Conservation (phyloP, 1,139 yeast species). For the Geotrichum aggregatum region DNA sequence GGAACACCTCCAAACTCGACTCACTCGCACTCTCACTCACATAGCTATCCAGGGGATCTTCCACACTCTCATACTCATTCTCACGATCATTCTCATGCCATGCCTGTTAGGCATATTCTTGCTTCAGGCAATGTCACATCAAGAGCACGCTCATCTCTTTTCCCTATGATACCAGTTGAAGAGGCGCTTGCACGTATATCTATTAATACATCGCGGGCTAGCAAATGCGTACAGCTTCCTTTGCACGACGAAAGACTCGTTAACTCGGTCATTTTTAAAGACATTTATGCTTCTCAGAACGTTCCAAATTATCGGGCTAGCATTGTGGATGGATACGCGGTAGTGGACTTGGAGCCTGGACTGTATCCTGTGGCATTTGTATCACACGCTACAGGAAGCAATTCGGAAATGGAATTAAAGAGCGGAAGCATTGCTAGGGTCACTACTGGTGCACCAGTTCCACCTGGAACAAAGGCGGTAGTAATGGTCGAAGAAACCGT, state of each 20-base stretch:
- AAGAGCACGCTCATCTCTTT: constrained; percentile 47
- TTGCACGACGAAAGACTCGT: constrained; percentile 24
- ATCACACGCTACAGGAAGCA: constrained; percentile 43
- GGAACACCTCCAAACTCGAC: constrained; percentile 19
- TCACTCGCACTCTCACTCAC: constrained; percentile 23
- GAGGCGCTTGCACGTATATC: constrained; percentile 37
- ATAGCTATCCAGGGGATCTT: constrained; percentile 27
- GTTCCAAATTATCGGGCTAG: constrained; percentile 50
- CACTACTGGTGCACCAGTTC: constrained; percentile 54
- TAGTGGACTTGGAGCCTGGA: constrained; percentile 46
- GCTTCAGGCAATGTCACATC: constrained; percentile 33
- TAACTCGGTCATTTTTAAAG: constrained; percentile 43
- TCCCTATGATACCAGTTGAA: constrained; percentile 43
- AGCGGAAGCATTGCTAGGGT: constrained; percentile 43
- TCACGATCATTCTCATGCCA: constrained; percentile 21
- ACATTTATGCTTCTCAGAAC: constrained; percentile 38
- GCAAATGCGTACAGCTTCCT: not conserved
- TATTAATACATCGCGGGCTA: constrained; percentile 25
- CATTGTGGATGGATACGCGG: constrained; percentile 54
- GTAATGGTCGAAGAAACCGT: constrained; percentile 51
- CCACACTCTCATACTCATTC: constrained; percentile 22
- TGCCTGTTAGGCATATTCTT: constrained; percentile 9
- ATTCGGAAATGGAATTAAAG: constrained; percentile 23
- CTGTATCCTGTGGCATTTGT: constrained; percentile 41
- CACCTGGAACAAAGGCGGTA: constrained; percentile 49